Conservation (phyloP, 2,329 filamentous ascomycete species). For the Penicillium sp. region DNA sequence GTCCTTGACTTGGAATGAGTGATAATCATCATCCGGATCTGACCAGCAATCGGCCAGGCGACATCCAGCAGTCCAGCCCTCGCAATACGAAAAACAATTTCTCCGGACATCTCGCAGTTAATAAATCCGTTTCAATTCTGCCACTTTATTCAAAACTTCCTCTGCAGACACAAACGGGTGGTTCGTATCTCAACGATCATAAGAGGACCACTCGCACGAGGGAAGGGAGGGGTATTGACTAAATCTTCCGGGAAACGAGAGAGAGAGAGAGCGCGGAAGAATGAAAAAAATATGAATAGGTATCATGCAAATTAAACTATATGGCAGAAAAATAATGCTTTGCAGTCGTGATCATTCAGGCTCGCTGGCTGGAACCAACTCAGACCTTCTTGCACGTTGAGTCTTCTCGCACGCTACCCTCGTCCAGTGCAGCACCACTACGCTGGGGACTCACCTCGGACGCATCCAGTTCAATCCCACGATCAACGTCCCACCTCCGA, state of each 20-base stretch:
- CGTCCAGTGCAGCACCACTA: not conserved
- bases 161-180: not conserved
- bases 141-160: not conserved
- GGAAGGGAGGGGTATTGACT: conserved; percentile 1
- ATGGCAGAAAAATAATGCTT: not conserved
- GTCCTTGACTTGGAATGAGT: too few relatives aligned
- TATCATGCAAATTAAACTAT: not conserved
- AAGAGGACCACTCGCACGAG: not conserved
- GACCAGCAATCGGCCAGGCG: too few relatives aligned
- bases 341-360: not conserved
- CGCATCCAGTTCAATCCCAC: conserved; percentile 27
- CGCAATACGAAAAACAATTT: not conserved
- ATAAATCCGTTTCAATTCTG: not conserved
- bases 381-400: not conserved
- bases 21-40: too few relatives aligned
- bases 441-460: not conserved
- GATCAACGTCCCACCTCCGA: conserved; percentile 45
- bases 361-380: not conserved
- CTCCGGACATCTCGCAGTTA: not conserved
- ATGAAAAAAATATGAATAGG: not conserved
- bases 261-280: not conserved
- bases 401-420: conserved; percentile 2
- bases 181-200: not conserved
- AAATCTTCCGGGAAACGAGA: not conserved
- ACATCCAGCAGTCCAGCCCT: too few relatives aligned